Conservation (phyloP, 352 stramenopile species). For the Phytophthora capsici region DNA sequence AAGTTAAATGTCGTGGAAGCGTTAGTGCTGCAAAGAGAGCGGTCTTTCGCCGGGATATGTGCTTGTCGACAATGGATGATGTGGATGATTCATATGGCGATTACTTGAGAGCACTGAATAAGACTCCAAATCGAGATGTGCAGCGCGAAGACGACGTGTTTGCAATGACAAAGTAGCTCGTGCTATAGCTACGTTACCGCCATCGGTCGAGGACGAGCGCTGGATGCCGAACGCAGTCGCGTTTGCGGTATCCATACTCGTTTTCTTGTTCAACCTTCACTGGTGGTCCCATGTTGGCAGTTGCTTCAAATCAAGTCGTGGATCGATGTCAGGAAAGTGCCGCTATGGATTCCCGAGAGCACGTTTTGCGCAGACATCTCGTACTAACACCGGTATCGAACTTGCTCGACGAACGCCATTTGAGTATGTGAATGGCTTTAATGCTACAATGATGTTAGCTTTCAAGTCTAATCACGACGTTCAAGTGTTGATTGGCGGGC, state of each 20-base stretch:
- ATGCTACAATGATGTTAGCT: not conserved
- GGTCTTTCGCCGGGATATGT: not conserved
- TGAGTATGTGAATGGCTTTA: slow-evolving; percentile 5
- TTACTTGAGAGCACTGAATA: not conserved
- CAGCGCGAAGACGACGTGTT: not conserved
- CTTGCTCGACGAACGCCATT: not conserved
- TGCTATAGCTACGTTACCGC: not conserved
- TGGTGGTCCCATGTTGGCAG: not conserved
- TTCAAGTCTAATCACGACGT: not conserved
- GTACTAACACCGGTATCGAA: not conserved
- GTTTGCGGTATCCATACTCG: slow-evolving; percentile 1
- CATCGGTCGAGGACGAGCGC: not conserved
- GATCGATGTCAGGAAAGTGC: not conserved
- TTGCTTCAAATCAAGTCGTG: not conserved
- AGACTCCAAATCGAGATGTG: too few relatives aligned
- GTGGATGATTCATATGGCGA: too few relatives aligned
- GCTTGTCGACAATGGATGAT: too few relatives aligned
- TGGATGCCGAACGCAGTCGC: not conserved
- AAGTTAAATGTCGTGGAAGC: too few relatives aligned
- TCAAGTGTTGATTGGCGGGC: not conserved
- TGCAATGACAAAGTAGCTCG: not conserved
- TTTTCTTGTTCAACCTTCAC: not conserved
- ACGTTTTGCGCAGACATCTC: not conserved
- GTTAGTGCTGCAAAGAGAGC: too few relatives aligned
- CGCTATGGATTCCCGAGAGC: not conserved